Percentiles rank a stretch among this genome's conserved stretches.
Evolutionary conservation across 345 rosid genomes (phyloP).

Genomic region (Anacardium occidentale): DNA sequence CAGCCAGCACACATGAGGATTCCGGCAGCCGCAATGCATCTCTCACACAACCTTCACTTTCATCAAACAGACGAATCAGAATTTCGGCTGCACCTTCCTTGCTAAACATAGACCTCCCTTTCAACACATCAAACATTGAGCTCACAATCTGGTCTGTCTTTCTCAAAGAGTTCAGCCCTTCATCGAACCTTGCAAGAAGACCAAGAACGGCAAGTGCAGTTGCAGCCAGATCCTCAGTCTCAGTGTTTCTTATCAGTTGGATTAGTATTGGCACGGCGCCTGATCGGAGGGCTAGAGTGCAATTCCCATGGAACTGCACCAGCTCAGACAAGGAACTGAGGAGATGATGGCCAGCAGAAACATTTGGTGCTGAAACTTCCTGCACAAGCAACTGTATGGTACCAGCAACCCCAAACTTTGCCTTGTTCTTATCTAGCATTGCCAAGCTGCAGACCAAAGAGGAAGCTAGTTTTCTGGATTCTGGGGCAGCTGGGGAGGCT

Average conservation of each 20-base stretch:
- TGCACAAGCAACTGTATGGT: constrained; percentile 41
- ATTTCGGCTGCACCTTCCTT: constrained; percentile 67
- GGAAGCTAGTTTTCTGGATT: constrained; percentile 38
- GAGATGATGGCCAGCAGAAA: constrained; percentile 40
- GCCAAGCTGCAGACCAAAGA: constrained; percentile 62
- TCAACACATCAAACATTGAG: constrained; percentile 44
- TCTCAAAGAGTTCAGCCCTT: constrained; percentile 43
- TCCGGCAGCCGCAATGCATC: constrained; percentile 45
- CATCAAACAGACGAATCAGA: constrained; percentile 49
- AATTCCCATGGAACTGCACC: constrained; percentile 64
- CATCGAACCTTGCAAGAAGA: constrained; percentile 48
- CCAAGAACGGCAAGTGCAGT: constrained; percentile 43
- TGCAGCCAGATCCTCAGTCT: constrained; percentile 38
- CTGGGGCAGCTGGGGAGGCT: constrained; percentile 28
- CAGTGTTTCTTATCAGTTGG: constrained; percentile 22
- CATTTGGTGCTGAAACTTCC: constrained; percentile 25
- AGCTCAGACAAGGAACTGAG: constrained; percentile 56
- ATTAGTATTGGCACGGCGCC: constrained; percentile 41
- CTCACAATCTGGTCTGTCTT: constrained; percentile 38
- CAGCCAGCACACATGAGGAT: constrained; percentile 40
- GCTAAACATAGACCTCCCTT: constrained; percentile 52
- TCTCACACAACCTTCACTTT: constrained; percentile 44
- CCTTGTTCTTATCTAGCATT: constrained; percentile 68
- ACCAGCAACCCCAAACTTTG: constrained; percentile 60
- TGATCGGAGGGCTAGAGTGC: constrained; percentile 50